Conservation (phyloP, 495 filamentous ascomycete species). For the Aspergillus leporis region DNA sequence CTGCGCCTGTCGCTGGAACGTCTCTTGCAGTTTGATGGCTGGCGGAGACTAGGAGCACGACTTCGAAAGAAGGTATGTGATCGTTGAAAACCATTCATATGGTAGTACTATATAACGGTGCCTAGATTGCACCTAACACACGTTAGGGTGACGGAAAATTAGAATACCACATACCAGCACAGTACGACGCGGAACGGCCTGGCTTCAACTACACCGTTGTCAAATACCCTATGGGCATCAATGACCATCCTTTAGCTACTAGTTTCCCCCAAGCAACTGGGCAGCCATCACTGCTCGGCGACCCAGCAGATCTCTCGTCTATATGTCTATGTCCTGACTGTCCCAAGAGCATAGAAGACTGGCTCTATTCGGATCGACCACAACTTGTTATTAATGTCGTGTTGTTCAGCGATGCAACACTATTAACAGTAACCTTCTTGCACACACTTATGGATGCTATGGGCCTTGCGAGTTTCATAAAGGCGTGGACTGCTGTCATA, state of each 20-base stretch:
- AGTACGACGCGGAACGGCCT: slow-evolving; percentile 34
- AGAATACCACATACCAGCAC: slow-evolving; percentile 44
- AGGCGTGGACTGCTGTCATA: slow-evolving; percentile 26
- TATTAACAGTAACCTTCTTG: slow-evolving; percentile 44
- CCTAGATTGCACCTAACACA: too few relatives aligned
- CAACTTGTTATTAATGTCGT: slow-evolving; percentile 50
- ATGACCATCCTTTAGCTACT: slow-evolving; percentile 33
- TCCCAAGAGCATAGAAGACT: slow-evolving; percentile 36
- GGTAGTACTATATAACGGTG: too few relatives aligned
- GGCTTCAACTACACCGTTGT: slow-evolving; percentile 34
- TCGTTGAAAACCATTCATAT: neutral
- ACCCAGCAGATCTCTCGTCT: slow-evolving; percentile 22
- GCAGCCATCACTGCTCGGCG: slow-evolving; percentile 15
- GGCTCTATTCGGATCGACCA: slow-evolving; percentile 44
- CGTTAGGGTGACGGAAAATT: slow-evolving; percentile 28
- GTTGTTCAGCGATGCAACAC: slow-evolving; percentile 46
- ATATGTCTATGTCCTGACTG: slow-evolving; percentile 24
- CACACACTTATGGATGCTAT: slow-evolving; percentile 50
- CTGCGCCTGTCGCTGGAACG: slow-evolving; percentile 33
- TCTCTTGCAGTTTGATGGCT: slow-evolving; percentile 37
- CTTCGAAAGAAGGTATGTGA: slow-evolving; percentile 14
- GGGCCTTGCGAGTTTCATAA: slow-evolving; percentile 26
- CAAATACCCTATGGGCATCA: slow-evolving; percentile 22
- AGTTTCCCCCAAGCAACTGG: slow-evolving; percentile 27
- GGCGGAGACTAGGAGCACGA: slow-evolving; percentile 46